Evolutionary conservation across 2,329 filamentous ascomycete species (phyloP), one percentile per base, ranked within the genome.

Genomic region (Fusarium penzigii): DNA sequence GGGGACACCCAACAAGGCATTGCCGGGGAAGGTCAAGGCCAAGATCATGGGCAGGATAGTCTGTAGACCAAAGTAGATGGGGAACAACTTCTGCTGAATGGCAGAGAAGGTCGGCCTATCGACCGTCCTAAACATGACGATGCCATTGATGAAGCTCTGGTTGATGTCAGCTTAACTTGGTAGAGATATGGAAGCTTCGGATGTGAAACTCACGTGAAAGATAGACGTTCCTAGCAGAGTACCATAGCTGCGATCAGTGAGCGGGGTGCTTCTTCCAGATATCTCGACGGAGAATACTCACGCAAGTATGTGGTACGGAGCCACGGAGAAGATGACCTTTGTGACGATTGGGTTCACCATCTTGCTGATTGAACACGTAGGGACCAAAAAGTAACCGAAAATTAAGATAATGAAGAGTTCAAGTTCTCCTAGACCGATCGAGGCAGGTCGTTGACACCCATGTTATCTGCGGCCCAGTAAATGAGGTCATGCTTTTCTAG

Each of bases 11-110:
- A 76, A 74, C 51, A 79, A 59, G 44, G 68, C 67, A 63, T 79
- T 80, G n/a, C 83, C 85, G 6, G 92, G 92, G 68, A 90, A 93
- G 5, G 93, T 97, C 49, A 95, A 68, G 17, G 88, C 87, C 16
- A 97, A 77, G 17, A 90, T 67, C 14, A 87, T 71, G 0, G 94
- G 90, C 1, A 93, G 76, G 6, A 81, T 79, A 5, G 90, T 86
- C 75, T 97, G 93, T 51, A 97, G 76, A 42, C 83, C 78, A 71
- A 97, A 97, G 78, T 96, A 99, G 64, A 90, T 80, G 34, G 91
- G 91, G 75, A 97, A 96, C 48, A 92, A 83, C 57, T 84, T 84
- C 59, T 85, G 81, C 73, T 97, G 93, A 32, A 97, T 82, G 16
- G 85, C 79, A 25, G 87, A 84, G 76, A 99, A 97, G 68, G 90